Evolutionary conservation across 2,329 filamentous ascomycete species (phyloP), one percentile per base, ranked within the genome.

Genomic region (Diplodia mutila): DNA sequence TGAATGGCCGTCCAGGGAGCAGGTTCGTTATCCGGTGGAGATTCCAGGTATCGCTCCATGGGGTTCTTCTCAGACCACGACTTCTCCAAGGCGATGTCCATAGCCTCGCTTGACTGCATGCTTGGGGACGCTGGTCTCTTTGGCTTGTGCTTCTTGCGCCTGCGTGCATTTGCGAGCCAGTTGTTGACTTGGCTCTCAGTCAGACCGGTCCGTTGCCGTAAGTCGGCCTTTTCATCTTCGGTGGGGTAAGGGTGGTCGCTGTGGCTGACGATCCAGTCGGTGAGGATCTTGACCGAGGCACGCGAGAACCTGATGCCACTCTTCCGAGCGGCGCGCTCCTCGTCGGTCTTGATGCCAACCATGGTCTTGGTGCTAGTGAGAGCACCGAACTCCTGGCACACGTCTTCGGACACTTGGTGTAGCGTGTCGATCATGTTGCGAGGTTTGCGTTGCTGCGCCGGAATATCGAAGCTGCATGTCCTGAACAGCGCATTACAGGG

Each of bases 111-210:
- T 29, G 87, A 9, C 14, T 46, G 23, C 11, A 90, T 81, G 71
- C 90, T 87, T 0, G 92, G 91, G 4, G 92, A 94, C 21, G 85
- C 87, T 34, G 87, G 88, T 70, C 90, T 85, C 55, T 87, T 88
- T 1, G 87, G 83, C 57, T 89, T 87, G 66, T 91, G 88, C 81
- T 97, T 97, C 73, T 91, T 90, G 70, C 93, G 86, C 67, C 93
- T 88, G 52, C 93, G 89, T 67, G 93, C 93, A 78, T 97, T 97
- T 68, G 93, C 93, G 55, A 97, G 87, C 93, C 93, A 97, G 76
- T 96, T 97, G 12, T 90, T 90, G 72, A 97, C 94, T 75, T 97
- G 94, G 16, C 86, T 90, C 73, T 92, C 88, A 76, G 88, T 93
- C 49, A 97, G 84, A 8, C 93, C 92, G 0, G 93, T 97, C 72